These are phyloP conservation scores for Annulohypoxylon moriforme DNA, from an alignment of 495 filamentous ascomycete genomes.

Conservation along the genomic window DNA sequence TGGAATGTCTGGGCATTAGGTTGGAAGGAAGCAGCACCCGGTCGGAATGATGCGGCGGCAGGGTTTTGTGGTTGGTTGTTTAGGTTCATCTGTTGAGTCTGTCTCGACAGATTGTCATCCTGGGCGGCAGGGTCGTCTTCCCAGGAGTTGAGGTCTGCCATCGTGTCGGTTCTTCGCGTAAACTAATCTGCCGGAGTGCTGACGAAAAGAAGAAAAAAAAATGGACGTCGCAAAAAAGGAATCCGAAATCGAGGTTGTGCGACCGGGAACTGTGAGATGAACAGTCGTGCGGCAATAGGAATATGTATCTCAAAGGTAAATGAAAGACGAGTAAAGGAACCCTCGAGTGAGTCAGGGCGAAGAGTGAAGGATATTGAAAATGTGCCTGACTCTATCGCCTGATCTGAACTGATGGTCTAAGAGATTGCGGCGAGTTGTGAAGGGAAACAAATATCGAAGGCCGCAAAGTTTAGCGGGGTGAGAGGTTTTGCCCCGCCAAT, in stretches of 20 bases:
- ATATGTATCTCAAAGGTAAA: not conserved
- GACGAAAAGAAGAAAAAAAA: not conserved
- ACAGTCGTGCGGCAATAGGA: not conserved
- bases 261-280: slow-evolving; percentile 27
- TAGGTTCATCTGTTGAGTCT: slow-evolving; percentile 81
- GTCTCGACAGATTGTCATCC: slow-evolving; percentile 85
- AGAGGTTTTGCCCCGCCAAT: slow-evolving; percentile 45
- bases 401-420: slow-evolving; percentile 25
- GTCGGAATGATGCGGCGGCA: slow-evolving; percentile 67
- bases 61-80: slow-evolving; percentile 63
- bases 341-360: not conserved
- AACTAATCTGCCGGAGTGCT: not conserved
- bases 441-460: not conserved
- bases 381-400: not conserved
- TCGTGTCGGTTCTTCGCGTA: slow-evolving; percentile 54
- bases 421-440: not conserved
- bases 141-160: slow-evolving; percentile 94
- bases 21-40: slow-evolving; percentile 82
- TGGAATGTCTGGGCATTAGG: slow-evolving; percentile 81
- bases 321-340: slow-evolving; percentile 14
- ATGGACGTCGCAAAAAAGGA: not conserved
- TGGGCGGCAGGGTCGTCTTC: slow-evolving; percentile 92
- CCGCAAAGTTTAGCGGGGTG: slow-evolving; percentile 35
- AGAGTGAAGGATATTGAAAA: not conserved
- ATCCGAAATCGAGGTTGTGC: slow-evolving; percentile 30